Evolutionary conservation across 2,329 filamentous ascomycete species (phyloP).

Genomic region (Ophiosphaerella herpotricha): DNA sequence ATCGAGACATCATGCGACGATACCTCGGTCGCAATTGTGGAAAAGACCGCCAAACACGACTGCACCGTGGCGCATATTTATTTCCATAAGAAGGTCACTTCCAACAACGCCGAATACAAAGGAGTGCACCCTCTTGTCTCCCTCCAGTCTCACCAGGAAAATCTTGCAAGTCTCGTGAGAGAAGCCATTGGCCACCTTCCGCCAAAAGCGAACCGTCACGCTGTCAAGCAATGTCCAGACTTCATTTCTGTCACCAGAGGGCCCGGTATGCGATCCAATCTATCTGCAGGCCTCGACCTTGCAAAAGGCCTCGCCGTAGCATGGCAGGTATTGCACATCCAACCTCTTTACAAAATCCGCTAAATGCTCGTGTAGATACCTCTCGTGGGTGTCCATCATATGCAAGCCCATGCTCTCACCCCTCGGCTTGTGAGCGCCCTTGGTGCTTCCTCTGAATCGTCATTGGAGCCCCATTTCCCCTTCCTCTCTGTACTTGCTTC

Average conservation of each 20-base stretch:
- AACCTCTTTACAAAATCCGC: neutral
- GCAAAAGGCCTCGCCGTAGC: constrained; percentile 87
- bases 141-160: constrained; percentile 73
- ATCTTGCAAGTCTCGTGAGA: constrained; percentile 70
- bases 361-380: constrained; percentile 58
- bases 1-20: constrained; percentile 92
- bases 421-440: constrained; percentile 75
- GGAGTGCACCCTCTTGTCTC: constrained; percentile 82
- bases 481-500: constrained; percentile 89
- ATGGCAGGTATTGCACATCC: constrained; percentile 59
- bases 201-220: neutral
- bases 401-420: constrained; percentile 95
- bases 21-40: constrained; percentile 83
- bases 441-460: constrained; percentile 22
- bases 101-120: constrained; percentile 72
- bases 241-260: constrained; percentile 89
- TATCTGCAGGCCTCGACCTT: constrained; percentile 77
- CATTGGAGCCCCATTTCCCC: constrained; percentile 62
- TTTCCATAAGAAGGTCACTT: constrained; percentile 81
- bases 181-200: constrained; percentile 65
- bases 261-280: constrained; percentile 81
- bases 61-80: constrained; percentile 61
- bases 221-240: constrained; percentile 62
- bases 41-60: constrained; percentile 51
- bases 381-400: constrained; percentile 87